phyloP scores from a whole-genome alignment of 305 asterid genomes.

The Solanum hybrid region DNA sequence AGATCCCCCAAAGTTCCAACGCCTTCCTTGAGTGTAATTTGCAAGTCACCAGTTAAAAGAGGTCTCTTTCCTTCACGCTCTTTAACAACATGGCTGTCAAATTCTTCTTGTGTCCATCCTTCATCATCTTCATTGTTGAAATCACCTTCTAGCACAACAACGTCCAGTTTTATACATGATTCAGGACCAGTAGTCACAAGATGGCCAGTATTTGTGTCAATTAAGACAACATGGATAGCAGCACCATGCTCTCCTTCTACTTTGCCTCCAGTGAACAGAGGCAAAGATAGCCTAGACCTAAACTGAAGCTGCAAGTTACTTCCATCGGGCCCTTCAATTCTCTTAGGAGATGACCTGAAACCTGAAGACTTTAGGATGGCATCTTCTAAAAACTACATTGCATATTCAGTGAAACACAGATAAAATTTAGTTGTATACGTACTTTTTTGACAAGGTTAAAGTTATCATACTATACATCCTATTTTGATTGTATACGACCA shows the following conservation, averaged over 20 bases:
- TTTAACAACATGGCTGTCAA: conserved; percentile 68
- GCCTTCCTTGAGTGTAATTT: conserved; percentile 72
- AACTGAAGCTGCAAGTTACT: conserved; percentile 78
- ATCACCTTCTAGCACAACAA: conserved; percentile 78
- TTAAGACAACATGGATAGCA: conserved; percentile 53
- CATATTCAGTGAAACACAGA: neutral
- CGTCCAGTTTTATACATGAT: conserved; percentile 57
- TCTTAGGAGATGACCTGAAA: conserved; percentile 64
- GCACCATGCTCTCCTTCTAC: conserved; percentile 92
- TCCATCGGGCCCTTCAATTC: conserved; percentile 73
- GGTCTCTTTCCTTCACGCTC: conserved; percentile 87
- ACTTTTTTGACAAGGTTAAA: neutral
- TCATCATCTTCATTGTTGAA: conserved; percentile 64
- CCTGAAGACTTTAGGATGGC: conserved; percentile 9
- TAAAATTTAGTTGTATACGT: neutral
- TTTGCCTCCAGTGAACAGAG: conserved; percentile 75
- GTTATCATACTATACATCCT: neutral
- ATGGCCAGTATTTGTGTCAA: conserved; percentile 49
- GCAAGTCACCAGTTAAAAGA: conserved; percentile 67
- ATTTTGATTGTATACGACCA: neutral
- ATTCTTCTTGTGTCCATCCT: conserved; percentile 63
- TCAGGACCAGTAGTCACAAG: conserved; percentile 62
- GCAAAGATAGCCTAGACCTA: conserved; percentile 61
- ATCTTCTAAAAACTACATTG: neutral
- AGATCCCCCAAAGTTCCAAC: conserved; percentile 82